Conservation (phyloP, 2,329 filamentous ascomycete species). For the Botryotinia convoluta region DNA sequence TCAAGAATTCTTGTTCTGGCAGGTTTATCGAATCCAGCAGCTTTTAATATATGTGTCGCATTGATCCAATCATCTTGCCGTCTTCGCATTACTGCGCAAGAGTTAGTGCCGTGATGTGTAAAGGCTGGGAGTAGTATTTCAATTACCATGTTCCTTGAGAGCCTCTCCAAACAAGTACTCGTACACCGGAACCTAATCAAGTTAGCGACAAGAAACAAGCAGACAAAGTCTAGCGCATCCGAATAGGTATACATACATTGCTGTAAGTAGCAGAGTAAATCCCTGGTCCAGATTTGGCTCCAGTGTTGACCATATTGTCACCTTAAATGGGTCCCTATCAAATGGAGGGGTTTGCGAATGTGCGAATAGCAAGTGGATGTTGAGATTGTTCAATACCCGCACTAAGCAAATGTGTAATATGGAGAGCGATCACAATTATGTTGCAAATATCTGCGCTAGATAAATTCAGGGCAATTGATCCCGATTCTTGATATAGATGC, state of each 20-base stretch:
- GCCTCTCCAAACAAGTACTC: constrained; percentile 85
- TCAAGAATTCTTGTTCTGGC: constrained; percentile 92
- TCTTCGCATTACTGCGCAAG: constrained; percentile 71
- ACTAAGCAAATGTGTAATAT: neutral
- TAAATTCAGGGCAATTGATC: neutral
- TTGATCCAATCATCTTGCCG: constrained; percentile 97
- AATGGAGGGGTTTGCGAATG: constrained; percentile 2
- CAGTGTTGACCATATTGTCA: constrained; percentile 38
- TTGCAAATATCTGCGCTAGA: no score
- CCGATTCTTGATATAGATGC: neutral
- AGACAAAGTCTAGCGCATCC: neutral
- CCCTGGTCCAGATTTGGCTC: constrained; percentile 33
- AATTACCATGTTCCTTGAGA: constrained; percentile 66
- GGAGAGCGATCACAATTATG: neutral
- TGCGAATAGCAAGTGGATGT: neutral
- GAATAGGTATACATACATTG: constrained; percentile 50
- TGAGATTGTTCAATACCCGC: neutral
- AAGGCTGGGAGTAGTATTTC: neutral
- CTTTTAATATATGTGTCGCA: constrained; percentile 97
- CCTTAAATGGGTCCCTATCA: neutral
- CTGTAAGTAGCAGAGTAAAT: constrained; percentile 69
- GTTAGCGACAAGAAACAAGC: neutral
- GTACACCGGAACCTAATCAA: constrained; percentile 79
- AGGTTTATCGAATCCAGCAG: constrained; percentile 95
- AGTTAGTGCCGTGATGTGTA: constrained; percentile 9